Evolutionary conservation across 495 filamentous ascomycete genomes (phyloP).

Genomic region (Lophiostoma macrostomum): DNA sequence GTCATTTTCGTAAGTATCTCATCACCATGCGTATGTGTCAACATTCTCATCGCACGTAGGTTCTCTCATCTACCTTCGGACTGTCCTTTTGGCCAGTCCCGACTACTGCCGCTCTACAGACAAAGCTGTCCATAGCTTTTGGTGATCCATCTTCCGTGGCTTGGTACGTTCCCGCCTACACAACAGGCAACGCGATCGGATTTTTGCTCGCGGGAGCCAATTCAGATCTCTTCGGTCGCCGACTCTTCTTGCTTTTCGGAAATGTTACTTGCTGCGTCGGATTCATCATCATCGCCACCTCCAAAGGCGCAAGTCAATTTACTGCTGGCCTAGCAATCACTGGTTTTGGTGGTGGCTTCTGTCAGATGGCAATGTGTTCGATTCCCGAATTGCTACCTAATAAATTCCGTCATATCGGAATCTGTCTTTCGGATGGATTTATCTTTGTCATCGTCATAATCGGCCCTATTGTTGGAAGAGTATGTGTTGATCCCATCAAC

Average conservation of each 20-base stretch:
- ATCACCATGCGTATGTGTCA: background rate
- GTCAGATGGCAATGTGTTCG: slow-evolving; percentile 34
- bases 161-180: slow-evolving; percentile 32
- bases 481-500: background rate
- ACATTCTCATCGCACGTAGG: slow-evolving; percentile 1
- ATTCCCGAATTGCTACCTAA: slow-evolving; percentile 33
- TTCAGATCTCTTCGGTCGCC: slow-evolving; percentile 36
- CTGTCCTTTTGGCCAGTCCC: slow-evolving; percentile 34
- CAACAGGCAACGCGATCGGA: slow-evolving; percentile 29
- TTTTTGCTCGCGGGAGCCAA: slow-evolving; percentile 35
- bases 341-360: slow-evolving; percentile 37
- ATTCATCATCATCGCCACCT: slow-evolving; percentile 30
- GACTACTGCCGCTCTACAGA: slow-evolving; percentile 29
- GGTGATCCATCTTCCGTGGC: slow-evolving; percentile 8
- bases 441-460: slow-evolving; percentile 32
- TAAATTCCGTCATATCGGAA: slow-evolving; percentile 33
- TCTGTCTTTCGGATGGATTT: slow-evolving; percentile 27
- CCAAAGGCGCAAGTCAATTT: slow-evolving; percentile 24
- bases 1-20: slow-evolving; percentile 34
- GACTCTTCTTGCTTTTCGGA: slow-evolving; percentile 33
- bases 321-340: slow-evolving; percentile 35
- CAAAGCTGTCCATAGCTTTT: slow-evolving; percentile 5
- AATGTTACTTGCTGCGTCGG: slow-evolving; percentile 30
- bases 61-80: slow-evolving; percentile 33
- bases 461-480: slow-evolving; percentile 29